A percentile compares a stretch with the other conserved stretches of the same genome.
These are phyloP conservation scores for Loxodes magnus DNA, from an alignment of 73 alveolate genomes.

Conservation along the genomic window DNA sequence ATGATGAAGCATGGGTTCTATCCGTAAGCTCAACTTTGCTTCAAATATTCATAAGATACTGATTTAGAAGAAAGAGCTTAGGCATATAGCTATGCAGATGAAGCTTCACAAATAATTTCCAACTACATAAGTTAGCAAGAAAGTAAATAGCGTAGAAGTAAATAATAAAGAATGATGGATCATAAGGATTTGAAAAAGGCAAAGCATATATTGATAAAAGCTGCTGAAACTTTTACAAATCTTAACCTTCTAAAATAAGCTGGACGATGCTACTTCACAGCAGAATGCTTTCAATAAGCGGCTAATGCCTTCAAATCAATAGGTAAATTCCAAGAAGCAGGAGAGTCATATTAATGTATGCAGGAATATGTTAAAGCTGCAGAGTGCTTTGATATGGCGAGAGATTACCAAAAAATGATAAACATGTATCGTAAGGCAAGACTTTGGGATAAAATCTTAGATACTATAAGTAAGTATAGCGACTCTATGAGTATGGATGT, in stretches of 20 bases:
- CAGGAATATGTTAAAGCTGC: constrained; percentile 19
- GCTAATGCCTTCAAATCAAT: constrained; percentile 24
- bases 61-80: constrained; percentile 20
- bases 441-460: constrained; percentile 30
- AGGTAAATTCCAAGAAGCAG: constrained; percentile 37
- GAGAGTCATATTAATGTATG: constrained; percentile 27
- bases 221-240: background rate
- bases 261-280: constrained; percentile 26
- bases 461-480: constrained; percentile 27
- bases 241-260: background rate
- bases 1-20: constrained; percentile 54
- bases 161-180: constrained; percentile 41
- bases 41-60: constrained; percentile 6
- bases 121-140: constrained; percentile 27
- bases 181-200: constrained; percentile 32
- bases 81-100: constrained; percentile 7
- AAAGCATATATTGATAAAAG: background rate
- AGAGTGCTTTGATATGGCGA: background rate
- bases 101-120: constrained; percentile 8
- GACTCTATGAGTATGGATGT: constrained; percentile 43
- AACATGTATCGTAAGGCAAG: constrained; percentile 15
- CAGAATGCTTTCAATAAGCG: constrained; percentile 37
- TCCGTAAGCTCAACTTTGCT: constrained; percentile 23
- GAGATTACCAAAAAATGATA: constrained; percentile 20
- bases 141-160: constrained; percentile 16